These are phyloP conservation scores for Fusarium graminum DNA, from an alignment of 2,329 filamentous ascomycete species.

Conservation along the genomic window DNA sequence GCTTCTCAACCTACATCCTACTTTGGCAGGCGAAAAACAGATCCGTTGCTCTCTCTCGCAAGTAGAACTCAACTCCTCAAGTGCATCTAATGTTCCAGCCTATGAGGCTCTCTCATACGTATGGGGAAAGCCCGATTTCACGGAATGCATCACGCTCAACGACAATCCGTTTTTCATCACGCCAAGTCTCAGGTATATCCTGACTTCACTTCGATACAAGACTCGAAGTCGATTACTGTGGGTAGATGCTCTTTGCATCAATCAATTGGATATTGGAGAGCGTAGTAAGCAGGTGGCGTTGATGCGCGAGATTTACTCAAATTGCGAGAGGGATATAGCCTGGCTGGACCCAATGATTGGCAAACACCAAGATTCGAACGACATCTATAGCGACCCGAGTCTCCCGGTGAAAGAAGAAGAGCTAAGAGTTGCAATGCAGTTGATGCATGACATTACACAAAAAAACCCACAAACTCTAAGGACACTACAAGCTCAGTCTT, in stretches of 20 bases:
- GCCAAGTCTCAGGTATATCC: slow-evolving; percentile 2
- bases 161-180: slow-evolving; percentile 13
- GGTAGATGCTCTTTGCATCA: slow-evolving; percentile 39
- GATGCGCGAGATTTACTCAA: slow-evolving; percentile 32
- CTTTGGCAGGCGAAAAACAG: neutral
- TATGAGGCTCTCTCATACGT: slow-evolving; percentile 40
- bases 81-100: neutral
- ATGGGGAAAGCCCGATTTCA: slow-evolving; percentile 21
- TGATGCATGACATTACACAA: slow-evolving; percentile 8
- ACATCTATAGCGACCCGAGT: accelerated
- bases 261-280: slow-evolving; percentile 22
- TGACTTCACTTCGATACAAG: neutral
- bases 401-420: neutral
- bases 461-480: slow-evolving; percentile 10
- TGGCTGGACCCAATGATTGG: slow-evolving; percentile 28
- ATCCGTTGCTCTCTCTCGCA: slow-evolving; percentile 10
- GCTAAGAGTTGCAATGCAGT: neutral
- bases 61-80: neutral
- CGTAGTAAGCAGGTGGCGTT: slow-evolving; percentile 20
- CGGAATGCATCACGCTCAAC: slow-evolving; percentile 14
- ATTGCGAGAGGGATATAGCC: slow-evolving; percentile 22
- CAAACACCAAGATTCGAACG: accelerated
- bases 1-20: slow-evolving; percentile 12
- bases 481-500: neutral
- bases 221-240: neutral